These are phyloP conservation scores for Schrenkiella parvula DNA, from an alignment of 345 rosid species.

Conservation along the genomic window DNA sequence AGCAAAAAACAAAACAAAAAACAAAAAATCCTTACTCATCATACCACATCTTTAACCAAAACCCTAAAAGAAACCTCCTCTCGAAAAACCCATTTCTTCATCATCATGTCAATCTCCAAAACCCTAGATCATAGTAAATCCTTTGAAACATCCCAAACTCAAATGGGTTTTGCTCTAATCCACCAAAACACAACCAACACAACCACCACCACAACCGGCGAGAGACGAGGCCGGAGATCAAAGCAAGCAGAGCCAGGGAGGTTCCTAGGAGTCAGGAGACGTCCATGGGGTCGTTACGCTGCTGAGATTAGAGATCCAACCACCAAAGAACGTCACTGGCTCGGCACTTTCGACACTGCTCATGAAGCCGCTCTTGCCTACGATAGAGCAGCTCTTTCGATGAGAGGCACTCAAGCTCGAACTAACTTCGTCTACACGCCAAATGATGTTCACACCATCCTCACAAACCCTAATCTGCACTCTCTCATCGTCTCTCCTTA, in stretches of 20 bases:
- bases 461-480: constrained; percentile 41
- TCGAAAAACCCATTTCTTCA: not conserved
- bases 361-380: constrained; percentile 97
- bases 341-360: constrained; percentile 95
- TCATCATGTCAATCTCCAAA: constrained; percentile 33
- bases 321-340: constrained; percentile 98
- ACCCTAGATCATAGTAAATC: constrained; percentile 31
- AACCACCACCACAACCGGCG: constrained; percentile 35
- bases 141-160: constrained; percentile 34
- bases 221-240: constrained; percentile 69
- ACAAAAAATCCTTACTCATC: not conserved
- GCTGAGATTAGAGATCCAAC: constrained; percentile 96
- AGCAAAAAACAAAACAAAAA: not conserved
- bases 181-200: constrained; percentile 51
- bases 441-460: constrained; percentile 31
- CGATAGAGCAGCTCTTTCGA: constrained; percentile 94
- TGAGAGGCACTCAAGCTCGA: constrained; percentile 92
- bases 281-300: constrained; percentile 98
- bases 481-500: constrained; percentile 43
- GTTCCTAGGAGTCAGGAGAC: constrained; percentile 84
- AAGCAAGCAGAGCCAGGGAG: constrained; percentile 85
- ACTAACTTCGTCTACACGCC: constrained; percentile 77
- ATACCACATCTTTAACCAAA: constrained; percentile 6
- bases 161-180: constrained; percentile 44
- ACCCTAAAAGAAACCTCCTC: constrained; percentile 18